Base-by-base conservation (phyloP, 2,329 filamentous ascomycete genomes). In the Xylaria sp. region DNA sequence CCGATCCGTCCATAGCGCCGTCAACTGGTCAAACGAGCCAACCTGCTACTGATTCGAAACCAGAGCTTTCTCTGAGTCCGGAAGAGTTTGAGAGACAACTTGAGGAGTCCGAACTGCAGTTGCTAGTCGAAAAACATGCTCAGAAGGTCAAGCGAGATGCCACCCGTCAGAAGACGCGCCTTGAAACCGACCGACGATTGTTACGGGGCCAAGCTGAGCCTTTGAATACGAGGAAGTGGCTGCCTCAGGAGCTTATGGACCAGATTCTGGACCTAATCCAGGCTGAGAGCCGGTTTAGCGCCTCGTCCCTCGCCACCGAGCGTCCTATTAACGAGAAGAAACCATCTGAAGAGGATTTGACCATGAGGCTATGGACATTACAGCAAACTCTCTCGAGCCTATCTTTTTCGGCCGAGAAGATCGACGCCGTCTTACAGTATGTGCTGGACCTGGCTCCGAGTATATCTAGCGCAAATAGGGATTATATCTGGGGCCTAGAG, bases 21-120 rank as follows among this genome's bases (percentile, higher is more conserved):
- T 37, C 53, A 1, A 28, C 62, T 57, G 63, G 68, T 61, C 57
- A 67, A 21, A 25, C 64, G 7, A 31, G 43, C 14, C 31, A 52
- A 15, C 38, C 37, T 33, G 33, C 54, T 14, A 28, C 52, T 9
- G 21, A 50, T 12, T n/a, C 57, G 8, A 59, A 49, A 23, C 52
- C 54, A 67, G 37, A 74, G 55, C 79, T 86, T 57, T 79, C 85
- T 28, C 78, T 94, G 67, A 92, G 87, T 51, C 90, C 94, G 1
- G 94, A 97, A 74, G 92, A 98, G 75, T 90, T 97, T 54, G 95
- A 97, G 74, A 88, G 82, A 66, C 92, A 96, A 71, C 84, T 98
- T 15, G 92, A 97, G 75, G 90, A 93, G 71, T 90, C 92, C n/a
- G 92, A 96, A 71, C 82, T 99, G 38, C 94, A 98, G 76, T 79